Evolutionary conservation across 192 early-diverging fungal species (phyloP), one percentile per base, ranked within the genome.

Genomic region (Endogone sp.): DNA sequence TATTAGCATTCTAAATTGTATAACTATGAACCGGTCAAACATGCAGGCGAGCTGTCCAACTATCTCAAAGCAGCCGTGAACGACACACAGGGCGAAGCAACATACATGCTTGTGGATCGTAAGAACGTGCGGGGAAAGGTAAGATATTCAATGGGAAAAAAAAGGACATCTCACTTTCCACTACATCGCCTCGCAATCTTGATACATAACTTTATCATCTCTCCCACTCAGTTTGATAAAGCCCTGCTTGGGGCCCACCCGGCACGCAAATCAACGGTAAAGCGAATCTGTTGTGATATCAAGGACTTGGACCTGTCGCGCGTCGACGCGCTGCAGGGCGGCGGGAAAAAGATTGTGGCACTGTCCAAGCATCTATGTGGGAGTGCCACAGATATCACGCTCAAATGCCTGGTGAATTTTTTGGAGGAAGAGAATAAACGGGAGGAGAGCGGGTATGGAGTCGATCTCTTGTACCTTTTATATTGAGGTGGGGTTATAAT

Each of bases 301-400:
- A 93, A 94, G 66, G 95, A 97, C 77, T 81, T 95, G 9, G 84
- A 88, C 22, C 77, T 95, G n/a, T 63, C 81, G 9, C 77, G 84
- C 23, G 70, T 93, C 10, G 74, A 79, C 56, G 66, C 73, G 57
- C 24, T 86, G 4, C 37, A 69, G 29, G 62, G 62, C 28, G 16
- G 37, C 10, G 24, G 75, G 31, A 80, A 86, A 24, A 86, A 81
- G 9, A 75, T 93, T n/a, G 85, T 94, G 3, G 89, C 85, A 2
- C 78, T 88, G 56, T 95, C 93, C 11, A 97, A 97, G 71, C 95
- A 97, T 75, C 82, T 97, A 59, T 97, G 95, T 79, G 95, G 95
- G 28, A 83, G 85, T 13, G 95, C 94, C 4, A 95, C 95, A 0
- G 95, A 97, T 75, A 78, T 95, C 29, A 91, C 93, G 0, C 76